These are phyloP conservation scores for Hansenula sp. DNA, from an alignment of 1,139 yeast species.

Conservation along the genomic window DNA sequence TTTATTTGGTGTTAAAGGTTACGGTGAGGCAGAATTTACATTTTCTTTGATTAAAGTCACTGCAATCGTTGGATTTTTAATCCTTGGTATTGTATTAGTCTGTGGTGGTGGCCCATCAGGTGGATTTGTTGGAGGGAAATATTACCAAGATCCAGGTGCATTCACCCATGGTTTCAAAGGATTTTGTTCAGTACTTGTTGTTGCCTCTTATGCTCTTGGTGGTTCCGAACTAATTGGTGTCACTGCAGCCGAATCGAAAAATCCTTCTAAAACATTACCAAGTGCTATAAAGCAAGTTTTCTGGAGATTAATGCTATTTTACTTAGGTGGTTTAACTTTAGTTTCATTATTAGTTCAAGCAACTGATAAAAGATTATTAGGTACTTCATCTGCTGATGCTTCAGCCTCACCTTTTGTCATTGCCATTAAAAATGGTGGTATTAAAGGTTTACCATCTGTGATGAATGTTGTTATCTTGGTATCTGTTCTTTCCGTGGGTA, in stretches of 20 bases:
- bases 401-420: conserved; percentile 66
- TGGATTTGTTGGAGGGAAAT: conserved; percentile 52
- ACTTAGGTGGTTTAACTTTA: conserved; percentile 52
- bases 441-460: conserved; percentile 58
- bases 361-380: conserved; percentile 40
- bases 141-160: conserved; percentile 54
- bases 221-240: conserved; percentile 76
- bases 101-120: conserved; percentile 63
- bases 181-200: conserved; percentile 68
- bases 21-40: conserved; percentile 64
- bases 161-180: conserved; percentile 65
- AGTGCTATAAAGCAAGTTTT: conserved; percentile 65
- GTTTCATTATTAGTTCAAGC: conserved; percentile 61
- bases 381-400: conserved; percentile 46
- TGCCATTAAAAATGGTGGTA: conserved; percentile 56
- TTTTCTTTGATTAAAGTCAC: conserved; percentile 53
- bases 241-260: conserved; percentile 75
- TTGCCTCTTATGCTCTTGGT: conserved; percentile 79
- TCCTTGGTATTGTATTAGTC: conserved; percentile 53
- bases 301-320: conserved; percentile 64
- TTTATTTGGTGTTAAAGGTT: conserved; percentile 66
- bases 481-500: conserved; percentile 62
- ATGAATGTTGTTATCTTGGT: conserved; percentile 66
- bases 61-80: conserved; percentile 58
- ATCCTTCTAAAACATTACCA: conserved; percentile 65